A percentile compares a stretch with the other conserved stretches of the same genome.
phyloP scores from a whole-genome alignment of 768 basidiomycete genomes.

The Tulasnella calospora region DNA sequence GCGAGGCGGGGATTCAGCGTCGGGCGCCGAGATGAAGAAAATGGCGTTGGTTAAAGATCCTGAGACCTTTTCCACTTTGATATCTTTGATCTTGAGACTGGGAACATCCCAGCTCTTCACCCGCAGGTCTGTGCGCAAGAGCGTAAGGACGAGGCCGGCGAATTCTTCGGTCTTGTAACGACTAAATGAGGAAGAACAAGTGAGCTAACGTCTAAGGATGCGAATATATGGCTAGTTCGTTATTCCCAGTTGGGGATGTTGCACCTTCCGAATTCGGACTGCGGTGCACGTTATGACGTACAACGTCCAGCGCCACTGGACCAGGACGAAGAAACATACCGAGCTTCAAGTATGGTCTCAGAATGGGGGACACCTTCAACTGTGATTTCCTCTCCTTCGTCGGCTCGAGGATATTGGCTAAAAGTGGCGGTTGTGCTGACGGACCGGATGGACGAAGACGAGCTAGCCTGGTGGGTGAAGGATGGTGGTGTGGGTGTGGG shows the following conservation, averaged over 20 bases:
- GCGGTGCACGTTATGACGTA: neutral
- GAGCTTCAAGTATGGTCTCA: constrained; percentile 54
- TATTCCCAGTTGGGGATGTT: neutral
- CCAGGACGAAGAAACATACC: constrained; percentile 47
- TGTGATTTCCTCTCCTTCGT: constrained; percentile 41
- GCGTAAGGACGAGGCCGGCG: constrained; percentile 50
- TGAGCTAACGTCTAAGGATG: neutral
- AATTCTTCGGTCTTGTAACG: constrained; percentile 60
- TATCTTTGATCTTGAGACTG: constrained; percentile 32
- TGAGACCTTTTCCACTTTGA: constrained; percentile 74
- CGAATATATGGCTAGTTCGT: neutral
- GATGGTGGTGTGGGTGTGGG: constrained; percentile 1
- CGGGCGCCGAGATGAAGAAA: constrained; percentile 80
- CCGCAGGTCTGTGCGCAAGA: constrained; percentile 49
- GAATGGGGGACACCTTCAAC: constrained; percentile 61
- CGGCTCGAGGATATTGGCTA: constrained; percentile 21
- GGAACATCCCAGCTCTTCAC: constrained; percentile 52
- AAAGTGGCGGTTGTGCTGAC: constrained; percentile 18
- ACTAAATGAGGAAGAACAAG: constrained; percentile 39
- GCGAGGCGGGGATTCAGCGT: constrained; percentile 37
- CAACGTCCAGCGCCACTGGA: neutral
- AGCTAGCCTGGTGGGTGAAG: constrained; percentile 9
- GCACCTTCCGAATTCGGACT: neutral
- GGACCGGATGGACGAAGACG: neutral
- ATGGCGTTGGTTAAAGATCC: constrained; percentile 94